Conservation (phyloP, 2,329 filamentous ascomycete genomes). For the Diaporthe destruens region DNA sequence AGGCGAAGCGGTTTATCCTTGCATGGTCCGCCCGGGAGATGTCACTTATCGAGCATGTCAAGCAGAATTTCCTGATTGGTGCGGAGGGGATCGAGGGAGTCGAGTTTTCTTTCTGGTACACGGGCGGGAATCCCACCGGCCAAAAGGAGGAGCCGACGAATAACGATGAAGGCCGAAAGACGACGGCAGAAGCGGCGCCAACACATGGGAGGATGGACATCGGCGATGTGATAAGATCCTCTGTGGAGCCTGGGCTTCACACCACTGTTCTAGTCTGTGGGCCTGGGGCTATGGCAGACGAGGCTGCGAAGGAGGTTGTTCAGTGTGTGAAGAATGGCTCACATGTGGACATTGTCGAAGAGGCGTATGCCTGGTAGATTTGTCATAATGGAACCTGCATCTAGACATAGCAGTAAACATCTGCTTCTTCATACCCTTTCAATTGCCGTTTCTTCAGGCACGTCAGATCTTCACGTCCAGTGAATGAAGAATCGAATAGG, state of each 20-base stretch:
- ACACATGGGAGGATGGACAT: conserved; percentile 10
- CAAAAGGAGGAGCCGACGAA: neutral
- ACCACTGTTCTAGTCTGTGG: conserved; percentile 47
- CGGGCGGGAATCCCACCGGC: neutral
- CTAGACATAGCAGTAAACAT: neutral
- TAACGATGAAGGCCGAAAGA: neutral
- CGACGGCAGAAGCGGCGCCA: neutral
- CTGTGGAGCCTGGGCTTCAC: conserved; percentile 36
- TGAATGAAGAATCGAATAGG: neutral
- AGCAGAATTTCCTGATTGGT: neutral
- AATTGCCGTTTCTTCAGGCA: neutral
- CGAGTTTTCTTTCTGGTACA: conserved; percentile 18
- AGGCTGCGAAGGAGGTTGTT: conserved; percentile 44
- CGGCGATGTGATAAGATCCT: conserved; percentile 7
- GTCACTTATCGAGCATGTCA: conserved; percentile 8
- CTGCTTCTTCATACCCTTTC: neutral
- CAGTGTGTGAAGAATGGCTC: conserved; percentile 44
- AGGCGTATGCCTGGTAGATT: conserved; percentile 46
- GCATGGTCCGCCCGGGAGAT: conserved; percentile 21
- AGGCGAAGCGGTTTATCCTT: conserved; percentile 8
- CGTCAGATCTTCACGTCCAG: neutral
- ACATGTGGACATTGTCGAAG: conserved; percentile 43
- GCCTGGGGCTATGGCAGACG: conserved; percentile 48
- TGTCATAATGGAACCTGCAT: neutral
- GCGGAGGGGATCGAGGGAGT: conserved; percentile 8